Conservation (phyloP, 768 basidiomycete genomes). For the Suillus decipiens region DNA sequence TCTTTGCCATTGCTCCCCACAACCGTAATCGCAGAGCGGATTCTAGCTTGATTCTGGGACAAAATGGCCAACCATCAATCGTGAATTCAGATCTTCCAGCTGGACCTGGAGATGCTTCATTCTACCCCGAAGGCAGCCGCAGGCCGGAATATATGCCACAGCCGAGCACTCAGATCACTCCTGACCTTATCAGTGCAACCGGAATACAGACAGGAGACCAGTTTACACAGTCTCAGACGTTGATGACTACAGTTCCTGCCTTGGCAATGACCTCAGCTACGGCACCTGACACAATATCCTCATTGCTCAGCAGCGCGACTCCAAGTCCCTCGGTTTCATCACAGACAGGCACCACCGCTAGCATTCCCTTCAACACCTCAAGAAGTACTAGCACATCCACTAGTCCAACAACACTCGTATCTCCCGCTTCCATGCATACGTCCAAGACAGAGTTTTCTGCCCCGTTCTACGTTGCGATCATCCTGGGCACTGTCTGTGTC, state of each 20-base stretch:
- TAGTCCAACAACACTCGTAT: constrained; percentile 16
- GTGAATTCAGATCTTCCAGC: neutral
- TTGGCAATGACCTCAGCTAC: constrained; percentile 15
- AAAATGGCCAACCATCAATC: constrained; percentile 1
- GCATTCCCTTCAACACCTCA: neutral
- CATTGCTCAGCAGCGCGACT: constrained; percentile 6
- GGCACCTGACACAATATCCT: constrained; percentile 8
- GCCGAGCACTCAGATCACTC: neutral
- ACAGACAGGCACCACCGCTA: neutral
- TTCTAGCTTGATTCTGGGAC: neutral
- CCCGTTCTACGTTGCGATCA: constrained; percentile 52
- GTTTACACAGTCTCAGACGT: neutral
- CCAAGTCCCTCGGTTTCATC: constrained; percentile 1
- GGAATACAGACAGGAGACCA: neutral
- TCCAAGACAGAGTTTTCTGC: constrained; percentile 25
- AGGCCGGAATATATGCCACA: neutral
- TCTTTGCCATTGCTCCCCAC: constrained; percentile 1
- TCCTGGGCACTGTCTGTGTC: constrained; percentile 47
- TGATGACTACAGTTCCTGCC: neutral
- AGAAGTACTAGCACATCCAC: neutral
- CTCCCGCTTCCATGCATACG: constrained; percentile 26
- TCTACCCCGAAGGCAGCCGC: neutral
- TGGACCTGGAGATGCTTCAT: neutral
- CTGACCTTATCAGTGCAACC: neutral
- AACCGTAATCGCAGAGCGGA: neutral